phyloP scores from a whole-genome alignment of 768 basidiomycete genomes.

The Pleurotus platypus region DNA sequence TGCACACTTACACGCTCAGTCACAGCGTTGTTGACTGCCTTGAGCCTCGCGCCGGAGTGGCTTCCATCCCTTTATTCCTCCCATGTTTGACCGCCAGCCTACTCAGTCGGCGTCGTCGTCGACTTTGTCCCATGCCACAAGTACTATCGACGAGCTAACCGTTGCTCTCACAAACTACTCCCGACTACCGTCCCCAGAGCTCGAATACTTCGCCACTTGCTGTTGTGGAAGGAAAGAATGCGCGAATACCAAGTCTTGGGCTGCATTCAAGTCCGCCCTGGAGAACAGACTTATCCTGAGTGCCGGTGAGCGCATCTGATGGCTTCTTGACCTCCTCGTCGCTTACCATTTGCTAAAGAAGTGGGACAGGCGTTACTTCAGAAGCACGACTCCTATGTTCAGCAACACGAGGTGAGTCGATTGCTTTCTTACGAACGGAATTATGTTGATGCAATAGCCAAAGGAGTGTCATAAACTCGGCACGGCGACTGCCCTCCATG shows the following conservation, averaged over 20 bases:
- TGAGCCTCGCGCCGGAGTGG: background rate
- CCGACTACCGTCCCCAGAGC: conserved; percentile 71
- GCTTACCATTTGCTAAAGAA: conserved; percentile 42
- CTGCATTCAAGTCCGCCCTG: conserved; percentile 60
- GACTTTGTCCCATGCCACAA: conserved; percentile 46
- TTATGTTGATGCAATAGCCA: conserved; percentile 13
- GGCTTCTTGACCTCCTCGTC: background rate
- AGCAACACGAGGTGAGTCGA: conserved; percentile 57
- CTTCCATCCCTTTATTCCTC: background rate
- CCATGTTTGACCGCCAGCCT: conserved; percentile 6
- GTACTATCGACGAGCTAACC: conserved; percentile 78
- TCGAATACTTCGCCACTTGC: conserved; percentile 46
- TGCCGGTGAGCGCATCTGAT: conserved; percentile 61
- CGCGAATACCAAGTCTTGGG: conserved; percentile 61
- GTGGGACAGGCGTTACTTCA: conserved; percentile 87
- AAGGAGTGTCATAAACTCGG: conserved; percentile 15
- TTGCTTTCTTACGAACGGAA: background rate
- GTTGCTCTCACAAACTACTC: conserved; percentile 70
- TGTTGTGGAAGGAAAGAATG: conserved; percentile 68
- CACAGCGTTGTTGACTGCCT: background rate
- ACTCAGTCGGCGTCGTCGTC: conserved; percentile 36
- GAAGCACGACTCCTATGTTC: conserved; percentile 83
- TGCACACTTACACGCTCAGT: background rate
- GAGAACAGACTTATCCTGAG: conserved; percentile 79
- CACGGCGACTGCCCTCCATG: conserved; percentile 27